Base-by-base conservation (phyloP, 441 rosid genomes). In the Eutrema salsugineum region DNA sequence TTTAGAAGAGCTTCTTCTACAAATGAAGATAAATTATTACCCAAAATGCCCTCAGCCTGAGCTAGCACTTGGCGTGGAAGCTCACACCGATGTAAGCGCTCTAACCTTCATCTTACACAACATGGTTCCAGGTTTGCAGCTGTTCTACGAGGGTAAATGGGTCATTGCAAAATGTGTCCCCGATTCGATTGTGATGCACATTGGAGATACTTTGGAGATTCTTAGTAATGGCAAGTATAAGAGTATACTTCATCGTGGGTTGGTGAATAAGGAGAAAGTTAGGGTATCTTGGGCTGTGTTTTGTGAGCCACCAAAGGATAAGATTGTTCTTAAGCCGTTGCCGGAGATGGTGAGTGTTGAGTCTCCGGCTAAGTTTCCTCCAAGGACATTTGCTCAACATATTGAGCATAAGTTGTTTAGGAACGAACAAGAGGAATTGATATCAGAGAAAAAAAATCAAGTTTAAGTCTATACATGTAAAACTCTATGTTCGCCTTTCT, bases 41-140 rank as follows among this genome's bases (percentile, higher is more conserved):
- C 99, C 99, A 1, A 89, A 83, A 71, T 94, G 97, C 36, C 99
- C 99, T 20, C 97, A 92, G 38, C 99, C 97, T 8, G 98, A 94
- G 72, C 91, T 94, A 8, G 97, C 99, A 30, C 85, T 94, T 0
- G 98, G 98, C 4, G 98, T 92, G 16, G 97, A 94, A 78, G 97
- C 99, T 53, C 98, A 94, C 78, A 94, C 96, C 1, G 97, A 94
- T 51, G 47, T 92, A 11, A 85, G 94, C 33, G 88, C 99, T 3
- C 90, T 92, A 71, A 88, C 97, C 24, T 92, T 92, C 81, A 89
- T 94, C 30, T 91, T 94, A 81, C 98, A 94, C 90, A 94, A 94
- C 86, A 94, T 94, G 98, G 94, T 94, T 43, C 97, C 99, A 0
- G 97, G 99, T 1, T 85, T 94, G 44, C 99, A 94, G 80, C 91